Conservation (phyloP, 2,329 filamentous ascomycete species). For the Cladophialophora psammophila region DNA sequence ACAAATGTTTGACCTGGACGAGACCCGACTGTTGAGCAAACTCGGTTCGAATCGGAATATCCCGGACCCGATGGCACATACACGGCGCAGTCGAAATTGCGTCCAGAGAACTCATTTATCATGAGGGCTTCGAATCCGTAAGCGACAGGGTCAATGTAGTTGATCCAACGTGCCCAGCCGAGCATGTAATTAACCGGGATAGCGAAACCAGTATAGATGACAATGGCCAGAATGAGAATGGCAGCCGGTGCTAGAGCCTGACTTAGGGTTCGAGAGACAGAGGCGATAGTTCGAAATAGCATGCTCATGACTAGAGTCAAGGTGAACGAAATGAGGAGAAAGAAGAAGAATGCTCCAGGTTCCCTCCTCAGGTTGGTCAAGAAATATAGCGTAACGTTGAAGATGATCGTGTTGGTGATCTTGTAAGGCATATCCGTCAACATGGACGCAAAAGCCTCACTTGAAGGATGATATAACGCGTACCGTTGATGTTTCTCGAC, state of each 20-base stretch:
- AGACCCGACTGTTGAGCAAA: conserved; percentile 65
- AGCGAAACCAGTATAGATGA: conserved; percentile 73
- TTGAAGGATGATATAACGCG: conserved; percentile 86
- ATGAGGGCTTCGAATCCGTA: conserved; percentile 71
- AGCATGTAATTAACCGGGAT: conserved; percentile 67
- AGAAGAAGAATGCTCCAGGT: conserved; percentile 83
- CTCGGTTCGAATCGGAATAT: conserved; percentile 68
- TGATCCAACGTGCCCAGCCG: conserved; percentile 73
- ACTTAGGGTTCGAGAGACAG: conserved; percentile 70
- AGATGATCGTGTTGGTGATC: conserved; percentile 73
- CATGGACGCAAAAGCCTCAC: conserved; percentile 88
- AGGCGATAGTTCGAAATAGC: conserved; percentile 72
- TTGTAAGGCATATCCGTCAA: conserved; percentile 86
- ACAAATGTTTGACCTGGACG: conserved; percentile 61
- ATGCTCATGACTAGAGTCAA: conserved; percentile 62
- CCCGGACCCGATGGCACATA: conserved; percentile 65
- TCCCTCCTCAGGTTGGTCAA: conserved; percentile 81
- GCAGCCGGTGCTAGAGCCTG: conserved; percentile 67
- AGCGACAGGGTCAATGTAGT: conserved; percentile 69
- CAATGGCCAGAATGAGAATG: conserved; percentile 62
- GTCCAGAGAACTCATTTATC: conserved; percentile 65
- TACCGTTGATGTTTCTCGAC: conserved; percentile 90
- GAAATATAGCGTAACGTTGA: conserved; percentile 86
- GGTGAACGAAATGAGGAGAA: conserved; percentile 72
- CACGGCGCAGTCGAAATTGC: conserved; percentile 63